Conservation (phyloP, 371 early-diverging fungal species). For the Mucor indicus region DNA sequence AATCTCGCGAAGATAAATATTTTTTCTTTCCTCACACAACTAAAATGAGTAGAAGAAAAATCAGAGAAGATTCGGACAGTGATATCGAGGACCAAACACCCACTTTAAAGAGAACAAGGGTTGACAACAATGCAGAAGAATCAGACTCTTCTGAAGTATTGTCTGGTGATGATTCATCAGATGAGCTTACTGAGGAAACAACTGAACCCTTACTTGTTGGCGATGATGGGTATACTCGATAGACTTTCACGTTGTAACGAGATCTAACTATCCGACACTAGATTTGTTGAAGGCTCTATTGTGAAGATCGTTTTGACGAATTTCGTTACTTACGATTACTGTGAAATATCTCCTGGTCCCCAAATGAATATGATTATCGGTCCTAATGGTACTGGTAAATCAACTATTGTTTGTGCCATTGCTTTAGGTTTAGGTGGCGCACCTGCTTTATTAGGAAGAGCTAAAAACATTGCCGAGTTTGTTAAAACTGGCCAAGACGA, state of each 20-base stretch:
- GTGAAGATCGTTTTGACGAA: conserved; percentile 75
- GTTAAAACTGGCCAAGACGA: conserved; percentile 86
- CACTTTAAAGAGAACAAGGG: neutral
- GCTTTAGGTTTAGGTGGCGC: conserved; percentile 94
- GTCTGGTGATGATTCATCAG: neutral
- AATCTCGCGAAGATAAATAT: neutral
- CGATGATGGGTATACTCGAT: neutral
- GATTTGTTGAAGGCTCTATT: conserved; percentile 73
- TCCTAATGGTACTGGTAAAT: conserved; percentile 99
- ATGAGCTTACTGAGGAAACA: neutral
- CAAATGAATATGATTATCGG: conserved; percentile 97
- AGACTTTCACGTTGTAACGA: neutral
- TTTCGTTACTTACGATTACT: conserved; percentile 92
- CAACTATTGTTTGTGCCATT: conserved; percentile 96
- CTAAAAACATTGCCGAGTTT: conserved; percentile 86
- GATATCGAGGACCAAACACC: neutral
- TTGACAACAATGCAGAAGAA: neutral
- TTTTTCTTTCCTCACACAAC: too few species aligned
- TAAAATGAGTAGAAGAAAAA: neutral
- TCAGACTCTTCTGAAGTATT: neutral
- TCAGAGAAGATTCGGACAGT: neutral
- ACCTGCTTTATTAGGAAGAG: conserved; percentile 81
- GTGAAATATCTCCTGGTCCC: conserved; percentile 86
- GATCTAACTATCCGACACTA: conserved; percentile 8
- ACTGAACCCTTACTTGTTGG: neutral